phyloP scores from a whole-genome alignment of 2,329 filamentous ascomycete species.

The Neurospora sp. region DNA sequence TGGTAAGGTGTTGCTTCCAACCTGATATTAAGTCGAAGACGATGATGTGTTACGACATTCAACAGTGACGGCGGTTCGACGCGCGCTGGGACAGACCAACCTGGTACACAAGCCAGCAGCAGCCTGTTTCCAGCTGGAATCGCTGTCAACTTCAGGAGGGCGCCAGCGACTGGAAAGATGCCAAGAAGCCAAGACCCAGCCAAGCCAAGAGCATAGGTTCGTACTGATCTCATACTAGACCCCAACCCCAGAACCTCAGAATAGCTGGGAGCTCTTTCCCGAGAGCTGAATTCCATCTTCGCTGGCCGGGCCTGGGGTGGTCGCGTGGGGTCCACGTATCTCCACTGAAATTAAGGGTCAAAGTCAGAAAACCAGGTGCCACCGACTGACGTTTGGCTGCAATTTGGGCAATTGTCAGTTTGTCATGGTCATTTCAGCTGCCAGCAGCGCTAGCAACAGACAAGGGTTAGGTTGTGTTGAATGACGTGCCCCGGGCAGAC shows the following conservation, averaged over 20 bases:
- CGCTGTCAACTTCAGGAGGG: neutral
- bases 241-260: neutral
- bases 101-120: constrained; percentile 11
- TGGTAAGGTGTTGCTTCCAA: neutral
- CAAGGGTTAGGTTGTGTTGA: neutral
- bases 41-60: constrained; percentile 15
- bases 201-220: constrained; percentile 11
- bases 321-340: neutral
- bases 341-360: neutral
- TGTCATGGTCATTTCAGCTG: neutral
- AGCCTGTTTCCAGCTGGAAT: neutral
- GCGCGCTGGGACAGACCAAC: constrained; percentile 3
- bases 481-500: neutral
- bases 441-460: neutral
- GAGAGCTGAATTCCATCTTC: neutral
- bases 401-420: neutral
- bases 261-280: neutral
- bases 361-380: neutral
- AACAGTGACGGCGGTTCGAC: constrained; percentile 9
- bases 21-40: neutral
- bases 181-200: neutral
- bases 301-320: neutral
- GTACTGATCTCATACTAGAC: constrained; percentile 8
- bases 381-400: neutral
- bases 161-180: neutral